These are phyloP conservation scores for Cardamine chenopodiifolia DNA, from an alignment of 345 rosid species.

Conservation along the genomic window DNA sequence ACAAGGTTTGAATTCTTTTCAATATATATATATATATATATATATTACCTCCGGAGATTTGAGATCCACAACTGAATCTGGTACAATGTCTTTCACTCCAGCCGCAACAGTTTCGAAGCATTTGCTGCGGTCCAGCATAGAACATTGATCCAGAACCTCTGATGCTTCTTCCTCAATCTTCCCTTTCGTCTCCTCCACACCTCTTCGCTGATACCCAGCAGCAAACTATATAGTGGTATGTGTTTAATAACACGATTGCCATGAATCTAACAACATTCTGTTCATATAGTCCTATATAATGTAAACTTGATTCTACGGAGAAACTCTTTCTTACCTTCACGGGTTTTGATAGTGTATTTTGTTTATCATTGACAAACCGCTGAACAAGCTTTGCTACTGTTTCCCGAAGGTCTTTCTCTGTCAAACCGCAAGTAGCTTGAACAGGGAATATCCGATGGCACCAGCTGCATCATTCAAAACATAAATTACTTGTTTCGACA, in stretches of 20 bases:
- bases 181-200: slow-evolving; percentile 60
- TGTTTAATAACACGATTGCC: background rate
- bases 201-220: slow-evolving; percentile 87
- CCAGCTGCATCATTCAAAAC: slow-evolving; percentile 65
- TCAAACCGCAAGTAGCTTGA: slow-evolving; percentile 80
- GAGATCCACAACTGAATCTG: slow-evolving; percentile 84
- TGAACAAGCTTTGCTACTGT: slow-evolving; percentile 76
- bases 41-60: slow-evolving; percentile 75
- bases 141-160: slow-evolving; percentile 45
- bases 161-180: slow-evolving; percentile 49
- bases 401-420: slow-evolving; percentile 69
- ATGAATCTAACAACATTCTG: background rate
- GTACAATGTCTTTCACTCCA: slow-evolving; percentile 75
- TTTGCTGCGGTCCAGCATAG: slow-evolving; percentile 71
- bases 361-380: slow-evolving; percentile 58
- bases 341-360: slow-evolving; percentile 50
- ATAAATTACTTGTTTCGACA: slow-evolving; percentile 13
- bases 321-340: slow-evolving; percentile 57
- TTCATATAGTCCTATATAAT: background rate
- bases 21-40: background rate
- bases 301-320: background rate
- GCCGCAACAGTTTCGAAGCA: slow-evolving; percentile 80
- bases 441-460: slow-evolving; percentile 93
- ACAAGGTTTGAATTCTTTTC: background rate
- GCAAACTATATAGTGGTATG: slow-evolving; percentile 61